Evolutionary conservation across 2,329 filamentous ascomycete genomes (phyloP), one percentile per base, ranked within the genome.

Genomic region (Alternaria brassicae): DNA sequence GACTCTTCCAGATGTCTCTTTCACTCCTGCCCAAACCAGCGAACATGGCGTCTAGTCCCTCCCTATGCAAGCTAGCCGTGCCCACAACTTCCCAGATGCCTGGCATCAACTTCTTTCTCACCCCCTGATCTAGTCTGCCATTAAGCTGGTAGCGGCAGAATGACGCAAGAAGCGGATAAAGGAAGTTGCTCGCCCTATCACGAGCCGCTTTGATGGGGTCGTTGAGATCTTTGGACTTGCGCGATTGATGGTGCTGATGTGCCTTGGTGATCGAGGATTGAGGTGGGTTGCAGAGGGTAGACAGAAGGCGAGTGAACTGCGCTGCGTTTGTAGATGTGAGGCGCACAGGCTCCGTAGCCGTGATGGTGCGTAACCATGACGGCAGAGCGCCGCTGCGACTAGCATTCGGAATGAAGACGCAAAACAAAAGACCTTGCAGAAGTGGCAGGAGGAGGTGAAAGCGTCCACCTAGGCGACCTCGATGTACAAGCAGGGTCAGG

Each of bases 281-380:
- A 0, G 86, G 86, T 0, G 87, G 87, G 53, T 86, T 85, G 77
- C 85, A 87, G 50, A 89, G 81, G 0, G 85, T 83, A n/a, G 83
- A 83, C 21, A 89, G 80, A 8, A 89, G 76, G 9, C 85, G 82
- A 1, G 84, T 81, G 64, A 83, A 86, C 39, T 82, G 78, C 1
- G 78, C 74, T 2, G 83, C 83, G 57, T 84, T 83, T 17, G 78
- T 75, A 15, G 78, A 67, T 9, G 75, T 72, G 27, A 82, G 77
- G 6, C 65, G 54, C 10, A 58, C 44, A 1, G 67, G 49, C 25
- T 56, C 49, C 2, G 63, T 56, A 10, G 60, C 39, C 8, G 52
- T 54, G 3, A 48, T 27, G 3, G 63, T 59, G 19, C 63, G 59
- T 7, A 80, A 61, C 78, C 77, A 77, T 47, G 68, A n/a, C 6